Evolutionary conservation across 345 rosid genomes (phyloP).

Genomic region (Bretschneidera sinensis): DNA sequence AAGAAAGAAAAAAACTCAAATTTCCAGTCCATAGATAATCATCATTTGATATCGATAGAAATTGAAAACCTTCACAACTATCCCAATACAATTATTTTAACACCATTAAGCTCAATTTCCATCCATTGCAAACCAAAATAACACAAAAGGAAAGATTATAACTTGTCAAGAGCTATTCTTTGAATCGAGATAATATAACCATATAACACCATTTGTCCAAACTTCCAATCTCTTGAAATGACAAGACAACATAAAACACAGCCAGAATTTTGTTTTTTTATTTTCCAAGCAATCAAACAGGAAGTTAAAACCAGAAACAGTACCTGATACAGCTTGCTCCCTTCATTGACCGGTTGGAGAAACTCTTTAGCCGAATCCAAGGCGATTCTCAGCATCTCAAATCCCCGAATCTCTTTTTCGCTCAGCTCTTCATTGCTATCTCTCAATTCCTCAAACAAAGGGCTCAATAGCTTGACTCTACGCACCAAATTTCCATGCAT

Average conservation of each 20-base stretch:
- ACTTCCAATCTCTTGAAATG: too few species aligned
- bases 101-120: too few species aligned
- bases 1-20: too few species aligned
- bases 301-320: neutral
- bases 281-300: slow-evolving; percentile 22
- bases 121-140: neutral
- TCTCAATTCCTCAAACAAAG: slow-evolving; percentile 85
- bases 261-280: slow-evolving; percentile 5
- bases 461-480: slow-evolving; percentile 87
- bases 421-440: slow-evolving; percentile 36
- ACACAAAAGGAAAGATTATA: neutral
- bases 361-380: slow-evolving; percentile 60
- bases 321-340: slow-evolving; percentile 90
- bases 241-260: slow-evolving; percentile 2
- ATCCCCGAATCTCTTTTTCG: slow-evolving; percentile 45
- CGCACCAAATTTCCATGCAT: slow-evolving; percentile 79
- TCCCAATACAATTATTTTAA: too few species aligned
- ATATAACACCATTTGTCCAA: neutral
- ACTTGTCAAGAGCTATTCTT: neutral
- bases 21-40: too few species aligned
- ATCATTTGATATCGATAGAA: too few species aligned
- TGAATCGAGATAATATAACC: neutral
- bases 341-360: slow-evolving; percentile 55
- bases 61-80: too few species aligned
- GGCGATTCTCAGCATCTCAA: slow-evolving; percentile 43